These are phyloP conservation scores for Umbelopsis sp. DNA, from an alignment of 192 early-diverging fungal genomes.

Conservation along the genomic window DNA sequence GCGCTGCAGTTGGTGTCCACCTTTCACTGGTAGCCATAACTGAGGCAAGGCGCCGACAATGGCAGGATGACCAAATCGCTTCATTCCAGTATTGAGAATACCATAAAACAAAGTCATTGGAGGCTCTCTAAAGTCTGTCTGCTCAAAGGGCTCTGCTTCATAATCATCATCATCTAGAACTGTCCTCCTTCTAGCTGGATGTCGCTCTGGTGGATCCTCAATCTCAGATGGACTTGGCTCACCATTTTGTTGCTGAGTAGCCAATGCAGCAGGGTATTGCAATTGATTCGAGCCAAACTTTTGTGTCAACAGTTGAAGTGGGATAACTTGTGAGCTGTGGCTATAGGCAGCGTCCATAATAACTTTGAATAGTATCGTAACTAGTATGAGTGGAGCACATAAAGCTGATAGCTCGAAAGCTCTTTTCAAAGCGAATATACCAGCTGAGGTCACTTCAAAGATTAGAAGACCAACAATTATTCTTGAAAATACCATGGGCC, in stretches of 20 bases:
- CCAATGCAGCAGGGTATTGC: neutral
- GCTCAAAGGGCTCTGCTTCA: conserved; percentile 59
- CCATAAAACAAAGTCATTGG: conserved; percentile 71
- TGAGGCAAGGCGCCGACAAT: conserved; percentile 65
- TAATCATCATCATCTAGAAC: conserved; percentile 65
- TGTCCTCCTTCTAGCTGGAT: conserved; percentile 22
- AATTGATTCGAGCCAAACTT: conserved; percentile 26
- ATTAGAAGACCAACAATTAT: conserved; percentile 67
- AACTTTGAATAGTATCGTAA: conserved; percentile 49
- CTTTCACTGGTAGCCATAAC: conserved; percentile 72
- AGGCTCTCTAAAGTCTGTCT: conserved; percentile 74
- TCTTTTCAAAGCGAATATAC: conserved; percentile 61
- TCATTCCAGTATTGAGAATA: conserved; percentile 71
- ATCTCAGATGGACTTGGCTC: neutral
- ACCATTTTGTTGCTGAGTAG: neutral
- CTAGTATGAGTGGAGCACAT: conserved; percentile 45
- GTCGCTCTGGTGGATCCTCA: neutral
- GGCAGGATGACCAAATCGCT: conserved; percentile 66
- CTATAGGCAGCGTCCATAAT: conserved; percentile 46
- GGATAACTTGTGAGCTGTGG: conserved; percentile 44
- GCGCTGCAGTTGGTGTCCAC: conserved; percentile 4
- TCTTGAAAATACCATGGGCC: conserved; percentile 73
- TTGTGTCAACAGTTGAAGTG: conserved; percentile 44
- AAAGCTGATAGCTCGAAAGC: conserved; percentile 44
- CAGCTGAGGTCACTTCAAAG: conserved; percentile 65